Base-by-base conservation (phyloP, 768 basidiomycete genomes). In the Termitomyces sp. region DNA sequence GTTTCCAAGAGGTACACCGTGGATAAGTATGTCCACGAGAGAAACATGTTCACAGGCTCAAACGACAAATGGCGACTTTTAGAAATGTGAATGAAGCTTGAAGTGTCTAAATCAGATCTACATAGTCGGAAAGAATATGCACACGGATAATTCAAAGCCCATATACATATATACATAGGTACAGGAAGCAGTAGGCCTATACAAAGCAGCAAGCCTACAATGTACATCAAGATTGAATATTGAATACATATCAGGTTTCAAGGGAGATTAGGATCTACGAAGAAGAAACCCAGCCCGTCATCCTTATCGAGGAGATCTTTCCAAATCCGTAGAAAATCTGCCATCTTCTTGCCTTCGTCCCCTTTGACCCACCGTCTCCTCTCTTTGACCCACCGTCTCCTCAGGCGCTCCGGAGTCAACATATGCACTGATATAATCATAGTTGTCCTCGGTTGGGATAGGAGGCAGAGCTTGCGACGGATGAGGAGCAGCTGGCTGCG, bases 381-480 rank as follows among this genome's bases (percentile, higher is more conserved):
- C 45, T 25, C 55, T 31, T n/a, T 46, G 59, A 20, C 6, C 29
- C 32, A 50, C 15, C 32, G 40, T 15, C 52, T 25, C 59, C 42
- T 38, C 45, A 29, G 45, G 61, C 37, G 38, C 38, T 51, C 59
- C 65, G 20, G 63, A 62, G 52, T 75, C 70, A 67, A 70, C 73
- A 71, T 89, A 88, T 32, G 83, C 86, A 50, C 78, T 77, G 51
- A 86, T 77, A 62, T 87, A 86, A 68, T 87, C 86, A 65, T 82
- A 86, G 3, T 81, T 81, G 6, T 84, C 82, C 0, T 76, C 78
- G 0, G 75, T 62, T 12, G 68, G 63, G 5, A 65, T 34, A 42
- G 66, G 66, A 15, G 59, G 62, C 2, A 56, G 51, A 29, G 56
- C 56, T 47, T 62, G 64, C 36, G 57, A 60, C 54, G 60, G 65